Evolutionary conservation across 345 rosid genomes (phyloP), one percentile per base, ranked within the genome.

Genomic region (Erodium maritimum): DNA sequence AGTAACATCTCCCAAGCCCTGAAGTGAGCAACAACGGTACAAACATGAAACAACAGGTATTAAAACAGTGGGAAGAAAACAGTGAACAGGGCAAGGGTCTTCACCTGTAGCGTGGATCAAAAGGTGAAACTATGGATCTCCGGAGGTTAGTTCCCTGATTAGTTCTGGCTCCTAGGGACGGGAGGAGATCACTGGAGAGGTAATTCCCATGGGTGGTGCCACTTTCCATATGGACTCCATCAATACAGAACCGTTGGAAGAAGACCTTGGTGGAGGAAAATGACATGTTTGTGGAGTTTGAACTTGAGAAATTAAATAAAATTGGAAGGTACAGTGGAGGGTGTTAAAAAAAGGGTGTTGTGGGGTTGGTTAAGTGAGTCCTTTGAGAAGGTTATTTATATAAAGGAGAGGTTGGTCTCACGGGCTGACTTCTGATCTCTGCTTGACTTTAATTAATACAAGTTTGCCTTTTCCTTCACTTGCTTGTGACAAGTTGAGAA

Each of bases 1-100:
- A 91, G 84, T 86, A 88, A 83, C 91, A 84, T 79, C 91, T 88
- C 87, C 98, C 96, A 91, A 62, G 89, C 87, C 86, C 98, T 91
- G 96, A 63, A 70, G 12, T 42, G 17, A 42, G 14, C 48, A 42
- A 2, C 11, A 42, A 42, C 48, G 34, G 34, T 29, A 29, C 34
- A 8, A 29, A 3, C 17, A 14, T 42, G 48, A 42, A 42, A 14
- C 14, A 42, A 2, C 12, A 42, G 48, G n/a, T n/a, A n/a, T 14
- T 42, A 42, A 42, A 42, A 42, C 12, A 3, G 37, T 29, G 37
- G 9, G 9, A 29, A 29, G 37, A 11, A 11, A 29, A 11, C 37
- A 29, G 0, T 3, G 9, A 29, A 29, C 37, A 29, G 37, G 37
- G 37, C 37, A 29, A 29, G 1, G 5, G 37, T 29, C 37, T 29